Evolutionary conservation across 306 rosid genomes (phyloP), one percentile per base, ranked within the genome.

Genomic region (Ammopiptanthus mongolicus): DNA sequence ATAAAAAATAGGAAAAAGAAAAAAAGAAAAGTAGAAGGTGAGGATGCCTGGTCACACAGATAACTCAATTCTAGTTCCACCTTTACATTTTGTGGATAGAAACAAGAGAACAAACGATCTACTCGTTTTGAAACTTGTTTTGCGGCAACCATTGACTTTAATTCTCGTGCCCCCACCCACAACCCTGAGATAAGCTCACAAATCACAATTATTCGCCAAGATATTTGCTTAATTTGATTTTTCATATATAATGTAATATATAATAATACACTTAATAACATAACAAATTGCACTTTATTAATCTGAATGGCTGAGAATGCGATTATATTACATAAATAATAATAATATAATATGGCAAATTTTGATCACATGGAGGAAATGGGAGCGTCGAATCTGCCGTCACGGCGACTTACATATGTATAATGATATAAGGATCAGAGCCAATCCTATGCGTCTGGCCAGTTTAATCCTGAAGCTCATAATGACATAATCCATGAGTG

Each of bases 61-160:
- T 62, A 41, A 21, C 67, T 39, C 62, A 42, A 44, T 69, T 70
- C 69, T 41, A 14, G 50, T 69, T 62, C 25, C 12, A 21, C 58
- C 28, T 69, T 47, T 81, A 39, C 80, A 28, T 50, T 80, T 31
- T 9, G 77, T 59, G 84, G 80, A 9, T 13, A 5, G 5, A 1
- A 74, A 41, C 51, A 3, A 39, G 50, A 12, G 25, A 13, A 57
- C 23, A 55, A n/a, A 79, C 77, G 80, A 52, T 58, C 19, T 51
- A 13, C 44, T 8, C 71, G 80, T 58, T 63, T 84, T 34, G 37
- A 59, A 67, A 44, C 77, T 17, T 55, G 48, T 65, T 60, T 72
- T 71, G n/a, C 77, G 79, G 77, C 44, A 3, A 51, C 39, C 31
- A 11, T 78, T 74, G 66, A 60, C 67, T 53, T 18, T 3, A 8